Conservation (phyloP, 345 rosid species). For the Salix exigua region DNA sequence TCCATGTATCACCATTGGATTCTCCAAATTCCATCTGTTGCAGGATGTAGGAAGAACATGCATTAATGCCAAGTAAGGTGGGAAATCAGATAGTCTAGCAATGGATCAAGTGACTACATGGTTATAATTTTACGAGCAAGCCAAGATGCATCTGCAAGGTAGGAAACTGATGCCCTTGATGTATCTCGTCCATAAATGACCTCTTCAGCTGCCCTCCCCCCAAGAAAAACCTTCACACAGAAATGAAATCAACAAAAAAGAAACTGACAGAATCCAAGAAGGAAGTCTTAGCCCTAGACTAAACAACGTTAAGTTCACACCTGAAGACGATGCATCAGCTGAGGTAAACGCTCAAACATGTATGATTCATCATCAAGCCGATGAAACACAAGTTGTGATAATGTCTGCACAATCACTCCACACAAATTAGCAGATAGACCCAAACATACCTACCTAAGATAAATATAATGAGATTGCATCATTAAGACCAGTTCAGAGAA, state of each 20-base stretch:
- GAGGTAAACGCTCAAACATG: conserved; percentile 86
- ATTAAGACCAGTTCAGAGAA: neutral
- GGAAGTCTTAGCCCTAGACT: conserved; percentile 2
- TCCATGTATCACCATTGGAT: conserved; percentile 87
- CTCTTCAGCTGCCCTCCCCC: conserved; percentile 96
- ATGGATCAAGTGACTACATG: conserved; percentile 37
- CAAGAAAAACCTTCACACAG: conserved; percentile 62
- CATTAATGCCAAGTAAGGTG: conserved; percentile 7
- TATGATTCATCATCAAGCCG: conserved; percentile 86
- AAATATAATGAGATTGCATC: neutral
- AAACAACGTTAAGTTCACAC: conserved; percentile 33
- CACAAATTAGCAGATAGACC: neutral
- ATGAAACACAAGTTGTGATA: conserved; percentile 78
- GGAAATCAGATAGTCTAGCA: neutral
- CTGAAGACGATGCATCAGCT: conserved; percentile 89
- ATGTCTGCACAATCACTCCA: conserved; percentile 39
- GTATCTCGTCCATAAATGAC: conserved; percentile 85
- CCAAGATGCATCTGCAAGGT: conserved; percentile 95
- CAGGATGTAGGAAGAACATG: conserved; percentile 4
- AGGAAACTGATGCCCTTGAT: conserved; percentile 73
- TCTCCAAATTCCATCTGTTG: conserved; percentile 91
- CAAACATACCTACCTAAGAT: conserved; percentile 1
- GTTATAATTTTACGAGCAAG: conserved; percentile 90
- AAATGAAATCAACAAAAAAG: conserved; percentile 1
- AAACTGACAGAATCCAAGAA: neutral